Conservation (phyloP, 2,329 filamentous ascomycete genomes). For the Aspergillus brunneoviolaceus region DNA sequence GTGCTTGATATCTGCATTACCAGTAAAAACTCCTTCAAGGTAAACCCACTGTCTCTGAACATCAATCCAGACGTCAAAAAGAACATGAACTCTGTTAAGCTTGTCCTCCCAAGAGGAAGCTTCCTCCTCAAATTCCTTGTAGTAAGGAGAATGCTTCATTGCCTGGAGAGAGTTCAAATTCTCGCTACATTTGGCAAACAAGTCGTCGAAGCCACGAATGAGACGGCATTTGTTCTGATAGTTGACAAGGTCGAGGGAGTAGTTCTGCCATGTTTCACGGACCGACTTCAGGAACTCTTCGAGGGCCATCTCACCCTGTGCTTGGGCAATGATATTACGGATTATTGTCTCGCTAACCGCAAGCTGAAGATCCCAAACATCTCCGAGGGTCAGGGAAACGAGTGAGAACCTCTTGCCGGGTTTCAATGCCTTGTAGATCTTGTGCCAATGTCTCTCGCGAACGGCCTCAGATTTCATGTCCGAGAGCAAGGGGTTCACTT, state of each 20-base stretch:
- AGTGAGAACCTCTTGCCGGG: constrained; percentile 92
- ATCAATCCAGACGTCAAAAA: constrained; percentile 99
- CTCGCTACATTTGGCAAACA: constrained; percentile 98
- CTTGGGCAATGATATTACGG: constrained; percentile 89
- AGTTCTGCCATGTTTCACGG: constrained; percentile 94
- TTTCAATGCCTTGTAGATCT: constrained; percentile 94
- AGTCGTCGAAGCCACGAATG: constrained; percentile 95
- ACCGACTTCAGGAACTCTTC: constrained; percentile 98
- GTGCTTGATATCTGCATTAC: constrained; percentile 98
- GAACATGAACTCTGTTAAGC: constrained; percentile 90
- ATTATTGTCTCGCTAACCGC: constrained; percentile 83
- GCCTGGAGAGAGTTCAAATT: constrained; percentile 96
- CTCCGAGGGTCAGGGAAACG: constrained; percentile 91
- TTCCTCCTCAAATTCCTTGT: constrained; percentile 98
- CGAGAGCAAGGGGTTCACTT: constrained; percentile 81
- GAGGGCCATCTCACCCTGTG: constrained; percentile 95
- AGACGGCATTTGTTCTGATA: constrained; percentile 98
- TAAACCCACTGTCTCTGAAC: constrained; percentile 99
- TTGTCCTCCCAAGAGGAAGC: constrained; percentile 97
- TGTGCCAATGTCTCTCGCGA: constrained; percentile 92
- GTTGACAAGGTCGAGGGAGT: constrained; percentile 87
- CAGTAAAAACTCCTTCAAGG: constrained; percentile 96
- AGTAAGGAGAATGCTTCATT: constrained; percentile 98
- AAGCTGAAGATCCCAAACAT: constrained; percentile 97
- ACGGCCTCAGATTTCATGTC: constrained; percentile 97